Base-by-base conservation (phyloP, 106 monocot species). In the Posidonia australis region DNA sequence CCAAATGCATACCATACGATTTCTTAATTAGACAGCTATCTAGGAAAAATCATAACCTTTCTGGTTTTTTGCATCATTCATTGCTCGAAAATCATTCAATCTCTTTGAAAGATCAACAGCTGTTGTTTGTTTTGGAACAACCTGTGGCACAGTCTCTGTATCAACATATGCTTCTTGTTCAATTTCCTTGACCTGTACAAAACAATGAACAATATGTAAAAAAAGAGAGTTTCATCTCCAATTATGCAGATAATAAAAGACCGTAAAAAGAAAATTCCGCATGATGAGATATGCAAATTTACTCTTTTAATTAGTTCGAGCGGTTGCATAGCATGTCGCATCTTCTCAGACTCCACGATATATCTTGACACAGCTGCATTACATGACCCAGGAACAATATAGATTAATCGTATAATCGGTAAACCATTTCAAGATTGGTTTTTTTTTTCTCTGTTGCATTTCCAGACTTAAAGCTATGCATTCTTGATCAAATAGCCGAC, bases 41-140 rank as follows among this genome's bases (percentile, higher is more conserved):
- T n/a, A 6, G 30, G 43, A 25, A 47, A 23, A 20, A 22, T 0
- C 10, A 25, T 64, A 13, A 92, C 87, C 92, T 84, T 84, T 92
- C 52, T 84, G 87, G 70, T 70, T 84, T 28, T 78, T 82, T 54
- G 75, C 87, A 65, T 87, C 92, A 78, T 84, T 92, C 67, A 67
- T 69, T 54, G 82, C 67, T 53, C 82, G 79, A 12, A 83, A 65
- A 72, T 84, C 84, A 44, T 80, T 72, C 51, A 92, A 65, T 60
- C 82, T 74, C 67, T 87, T 92, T 43, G 92, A 92, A 24, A 87
- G 62, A 82, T 87, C 87, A 73, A 78, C 87, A 46, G 91, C 91
- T 61, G 92, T 71, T 55, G 86, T 87, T 60, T 77, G 81, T 67
- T 76, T 83, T 25, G 77, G 78, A 32, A 51, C 77, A 44, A 72